Conservation (phyloP, 106 monocot genomes). For the Agapanthus africanus region DNA sequence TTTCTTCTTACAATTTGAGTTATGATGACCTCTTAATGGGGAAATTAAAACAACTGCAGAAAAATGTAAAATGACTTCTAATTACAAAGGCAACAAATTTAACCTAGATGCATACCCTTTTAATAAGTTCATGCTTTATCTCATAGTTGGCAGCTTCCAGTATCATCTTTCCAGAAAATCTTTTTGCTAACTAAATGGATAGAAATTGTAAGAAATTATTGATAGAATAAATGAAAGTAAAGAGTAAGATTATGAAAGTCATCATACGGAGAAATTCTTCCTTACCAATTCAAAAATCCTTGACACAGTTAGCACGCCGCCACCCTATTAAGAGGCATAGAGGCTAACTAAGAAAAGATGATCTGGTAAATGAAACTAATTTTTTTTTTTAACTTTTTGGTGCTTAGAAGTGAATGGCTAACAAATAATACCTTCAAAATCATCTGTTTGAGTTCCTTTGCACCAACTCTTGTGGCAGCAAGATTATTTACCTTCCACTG, state of each 20-base stretch:
- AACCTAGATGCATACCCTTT: conserved; percentile 41
- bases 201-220: conserved; percentile 15
- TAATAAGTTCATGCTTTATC: conserved; percentile 79
- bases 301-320: conserved; percentile 65
- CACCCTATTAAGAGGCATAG: conserved; percentile 46
- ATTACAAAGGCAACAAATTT: too few relatives aligned
- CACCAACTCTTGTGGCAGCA: conserved; percentile 60
- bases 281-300: conserved; percentile 74
- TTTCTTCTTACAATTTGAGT: not conserved
- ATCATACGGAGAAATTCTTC: not conserved
- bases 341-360: conserved; percentile 1
- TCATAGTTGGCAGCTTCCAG: conserved; percentile 86
- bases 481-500: conserved; percentile 64
- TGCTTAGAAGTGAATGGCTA: conserved; percentile 3
- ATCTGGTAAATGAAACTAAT: conserved; percentile 10
- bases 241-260: not conserved
- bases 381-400: too few relatives aligned
- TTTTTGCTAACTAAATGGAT: conserved; percentile 55
- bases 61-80: not conserved
- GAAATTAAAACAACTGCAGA: not conserved
- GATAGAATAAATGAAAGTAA: conserved; percentile 12
- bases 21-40: not conserved
- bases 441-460: conserved; percentile 56
- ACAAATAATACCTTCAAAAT: conserved; percentile 62
- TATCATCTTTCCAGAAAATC: conserved; percentile 80